Conservation (phyloP, 2,329 filamentous ascomycete species). For the Fusarium verrucosum region DNA sequence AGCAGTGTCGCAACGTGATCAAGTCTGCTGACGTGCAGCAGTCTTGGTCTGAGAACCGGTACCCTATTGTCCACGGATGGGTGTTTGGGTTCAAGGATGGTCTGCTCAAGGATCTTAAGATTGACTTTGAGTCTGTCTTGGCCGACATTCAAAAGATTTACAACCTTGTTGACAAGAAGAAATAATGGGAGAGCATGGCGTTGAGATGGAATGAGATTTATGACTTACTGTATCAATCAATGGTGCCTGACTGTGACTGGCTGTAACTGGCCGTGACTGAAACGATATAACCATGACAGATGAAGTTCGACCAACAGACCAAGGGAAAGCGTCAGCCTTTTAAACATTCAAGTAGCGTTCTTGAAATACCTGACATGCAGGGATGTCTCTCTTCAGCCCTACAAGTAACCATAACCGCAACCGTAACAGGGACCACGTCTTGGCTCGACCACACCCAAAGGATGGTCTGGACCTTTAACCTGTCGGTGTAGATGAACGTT, state of each 20-base stretch:
- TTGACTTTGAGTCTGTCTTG: constrained; percentile 67
- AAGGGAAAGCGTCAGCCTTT: constrained; percentile 17
- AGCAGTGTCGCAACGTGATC: constrained; percentile 80
- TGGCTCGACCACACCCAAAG: constrained; percentile 29
- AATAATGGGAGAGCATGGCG: constrained; percentile 13
- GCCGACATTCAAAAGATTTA: constrained; percentile 71
- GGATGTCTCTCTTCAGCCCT: constrained; percentile 35
- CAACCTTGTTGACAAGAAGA: constrained; percentile 57
- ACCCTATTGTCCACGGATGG: constrained; percentile 77
- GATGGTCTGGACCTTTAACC: constrained; percentile 37
- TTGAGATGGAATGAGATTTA: constrained; percentile 23
- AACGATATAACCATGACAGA: no score
- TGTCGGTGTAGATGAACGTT: constrained; percentile 13
- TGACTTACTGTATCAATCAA: constrained; percentile 8
- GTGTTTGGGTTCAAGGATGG: constrained; percentile 76
- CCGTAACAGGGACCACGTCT: constrained; percentile 35
- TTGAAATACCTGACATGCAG: constrained; percentile 35
- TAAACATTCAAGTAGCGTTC: constrained; percentile 30
- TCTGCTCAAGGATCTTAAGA: constrained; percentile 70
- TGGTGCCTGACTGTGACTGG: background rate
- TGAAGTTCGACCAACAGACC: background rate
- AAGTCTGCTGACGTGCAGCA: constrained; percentile 84
- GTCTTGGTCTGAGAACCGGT: constrained; percentile 69
- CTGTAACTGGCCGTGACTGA: no score
- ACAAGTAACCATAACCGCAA: constrained; percentile 25